Evolutionary conservation across 331 rosid species (phyloP).

Genomic region (Stylosanthes scabra): DNA sequence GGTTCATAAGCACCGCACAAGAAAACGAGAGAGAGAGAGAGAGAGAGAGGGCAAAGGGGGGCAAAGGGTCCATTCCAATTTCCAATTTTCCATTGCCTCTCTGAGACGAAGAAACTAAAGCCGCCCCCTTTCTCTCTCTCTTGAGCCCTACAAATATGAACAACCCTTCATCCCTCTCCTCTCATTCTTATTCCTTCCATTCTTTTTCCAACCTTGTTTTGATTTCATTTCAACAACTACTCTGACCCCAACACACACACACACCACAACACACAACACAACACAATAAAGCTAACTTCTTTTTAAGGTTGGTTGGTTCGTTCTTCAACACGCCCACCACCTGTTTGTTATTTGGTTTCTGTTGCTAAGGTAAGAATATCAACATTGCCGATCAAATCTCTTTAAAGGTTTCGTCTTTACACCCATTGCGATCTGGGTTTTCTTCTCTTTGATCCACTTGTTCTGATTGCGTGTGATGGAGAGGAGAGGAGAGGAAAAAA

Average conservation of each 20-base stretch:
- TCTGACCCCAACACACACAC: not conserved
- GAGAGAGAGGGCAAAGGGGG: constrained; percentile 38
- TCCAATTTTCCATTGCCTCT: no score
- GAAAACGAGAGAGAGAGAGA: no score
- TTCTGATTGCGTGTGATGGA: constrained; percentile 16
- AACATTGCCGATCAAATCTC: constrained; percentile 21
- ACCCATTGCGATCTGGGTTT: constrained; percentile 43
- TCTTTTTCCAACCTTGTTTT: not conserved
- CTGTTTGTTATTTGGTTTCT: constrained; percentile 25
- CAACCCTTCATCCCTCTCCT: constrained; percentile 2
- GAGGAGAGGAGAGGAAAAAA: not conserved
- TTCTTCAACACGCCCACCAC: constrained; percentile 1
- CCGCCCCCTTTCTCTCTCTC: constrained; percentile 33
- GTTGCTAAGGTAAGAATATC: constrained; percentile 43
- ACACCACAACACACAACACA: no score
- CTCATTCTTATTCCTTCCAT: constrained; percentile 35
- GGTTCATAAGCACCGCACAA: constrained; percentile 52
- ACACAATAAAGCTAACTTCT: not conserved
- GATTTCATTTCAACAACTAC: not conserved
- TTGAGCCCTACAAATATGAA: constrained; percentile 73
- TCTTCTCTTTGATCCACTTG: constrained; percentile 50
- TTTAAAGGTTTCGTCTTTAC: constrained; percentile 28
- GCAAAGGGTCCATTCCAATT: no score
- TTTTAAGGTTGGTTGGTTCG: constrained; percentile 24
- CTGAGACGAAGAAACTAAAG: not conserved